Evolutionary conservation across 2,329 filamentous ascomycete species (phyloP).

Genomic region (Alternaria angustiovoidea): DNA sequence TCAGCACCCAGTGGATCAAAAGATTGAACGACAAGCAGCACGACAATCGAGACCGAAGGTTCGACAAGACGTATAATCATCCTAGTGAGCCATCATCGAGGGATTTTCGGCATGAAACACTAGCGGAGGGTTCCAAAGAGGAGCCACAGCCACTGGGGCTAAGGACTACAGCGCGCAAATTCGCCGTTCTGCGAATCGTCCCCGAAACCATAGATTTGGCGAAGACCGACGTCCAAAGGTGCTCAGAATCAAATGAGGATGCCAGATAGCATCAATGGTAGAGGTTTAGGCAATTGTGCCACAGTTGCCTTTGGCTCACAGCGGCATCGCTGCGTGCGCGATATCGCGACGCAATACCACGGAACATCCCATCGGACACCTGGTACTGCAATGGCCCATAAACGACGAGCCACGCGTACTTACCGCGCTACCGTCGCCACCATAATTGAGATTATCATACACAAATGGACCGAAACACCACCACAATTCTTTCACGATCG

Average conservation of each 20-base stretch:
- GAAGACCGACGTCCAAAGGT: not conserved
- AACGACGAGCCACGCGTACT: too few relatives aligned
- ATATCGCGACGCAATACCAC: too few relatives aligned
- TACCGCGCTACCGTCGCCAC: too few relatives aligned
- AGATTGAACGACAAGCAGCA: not conserved
- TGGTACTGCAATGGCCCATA: too few relatives aligned
- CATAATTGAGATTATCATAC: too few relatives aligned
- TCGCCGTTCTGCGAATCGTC: not conserved
- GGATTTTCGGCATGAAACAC: fast-evolving
- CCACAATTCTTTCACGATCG: not conserved
- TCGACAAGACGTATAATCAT: not conserved
- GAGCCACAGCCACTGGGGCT: not conserved
- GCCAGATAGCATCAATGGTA: not conserved
- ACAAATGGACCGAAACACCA: too few relatives aligned
- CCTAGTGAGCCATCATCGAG: not conserved
- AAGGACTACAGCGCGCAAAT: not conserved
- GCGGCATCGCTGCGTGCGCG: too few relatives aligned
- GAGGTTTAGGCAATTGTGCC: not conserved
- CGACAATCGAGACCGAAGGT: not conserved
- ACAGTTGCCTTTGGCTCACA: not conserved
- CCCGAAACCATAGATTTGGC: not conserved
- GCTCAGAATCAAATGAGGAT: too few relatives aligned
- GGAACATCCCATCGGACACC: too few relatives aligned
- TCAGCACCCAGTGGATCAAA: conserved; percentile 17
- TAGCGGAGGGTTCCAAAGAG: too few relatives aligned